Evolutionary conservation across 305 asterid species (phyloP).

Genomic region (Fraxinus sp.): DNA sequence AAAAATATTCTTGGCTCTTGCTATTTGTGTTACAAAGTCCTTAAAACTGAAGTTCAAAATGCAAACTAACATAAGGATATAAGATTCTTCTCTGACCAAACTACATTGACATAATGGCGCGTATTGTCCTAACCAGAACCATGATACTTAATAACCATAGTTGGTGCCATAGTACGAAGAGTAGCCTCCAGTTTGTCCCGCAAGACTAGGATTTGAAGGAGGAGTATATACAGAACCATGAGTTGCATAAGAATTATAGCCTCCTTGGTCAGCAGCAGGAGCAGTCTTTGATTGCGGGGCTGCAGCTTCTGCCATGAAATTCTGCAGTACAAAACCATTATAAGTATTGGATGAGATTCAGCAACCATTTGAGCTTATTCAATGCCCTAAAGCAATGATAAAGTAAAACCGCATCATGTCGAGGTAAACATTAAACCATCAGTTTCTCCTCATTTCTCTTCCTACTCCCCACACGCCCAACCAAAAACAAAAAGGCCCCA

Average conservation of each 20-base stretch:
- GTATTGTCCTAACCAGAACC: background rate
- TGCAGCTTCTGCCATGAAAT: constrained; percentile 71
- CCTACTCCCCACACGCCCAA: background rate
- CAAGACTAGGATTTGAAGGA: constrained; percentile 53
- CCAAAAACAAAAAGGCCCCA: background rate
- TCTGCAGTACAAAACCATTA: constrained; percentile 40
- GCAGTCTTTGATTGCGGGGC: constrained; percentile 51
- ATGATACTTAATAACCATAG: constrained; percentile 66
- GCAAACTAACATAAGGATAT: background rate
- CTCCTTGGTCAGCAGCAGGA: constrained; percentile 52
- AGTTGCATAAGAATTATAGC: constrained; percentile 54
- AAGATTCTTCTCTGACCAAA: constrained; percentile 32
- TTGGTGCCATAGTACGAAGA: constrained; percentile 65
- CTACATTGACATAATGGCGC: background rate
- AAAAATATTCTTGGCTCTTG: background rate
- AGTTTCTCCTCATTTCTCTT: background rate
- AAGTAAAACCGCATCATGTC: background rate
- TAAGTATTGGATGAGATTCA: background rate
- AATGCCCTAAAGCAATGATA: background rate
- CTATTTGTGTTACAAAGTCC: background rate
- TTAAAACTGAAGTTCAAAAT: background rate
- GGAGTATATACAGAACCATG: constrained; percentile 51
- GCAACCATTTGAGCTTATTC: background rate
- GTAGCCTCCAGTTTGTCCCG: constrained; percentile 69
- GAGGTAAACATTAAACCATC: background rate